phyloP scores from a whole-genome alignment of 148 eudicot genomes.

The Chenopodium album region DNA sequence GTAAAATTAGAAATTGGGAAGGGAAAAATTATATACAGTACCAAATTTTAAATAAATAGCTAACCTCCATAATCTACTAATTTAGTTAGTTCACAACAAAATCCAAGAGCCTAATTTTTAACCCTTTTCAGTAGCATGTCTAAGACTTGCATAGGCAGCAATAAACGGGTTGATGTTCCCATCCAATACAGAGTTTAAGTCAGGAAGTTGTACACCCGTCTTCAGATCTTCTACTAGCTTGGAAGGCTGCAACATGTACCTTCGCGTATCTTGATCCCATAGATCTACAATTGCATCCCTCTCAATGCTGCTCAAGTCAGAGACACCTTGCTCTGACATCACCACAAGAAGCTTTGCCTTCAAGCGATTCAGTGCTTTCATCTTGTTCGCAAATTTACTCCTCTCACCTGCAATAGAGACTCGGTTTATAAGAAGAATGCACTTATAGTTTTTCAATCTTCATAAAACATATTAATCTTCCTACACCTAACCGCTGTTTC shows the following conservation, averaged over 20 bases:
- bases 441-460: no score
- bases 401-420: conserved; percentile 64
- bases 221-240: conserved; percentile 74
- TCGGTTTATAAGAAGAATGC: background rate
- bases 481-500: background rate
- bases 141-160: conserved; percentile 53
- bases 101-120: background rate
- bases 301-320: conserved; percentile 35
- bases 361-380: conserved; percentile 79
- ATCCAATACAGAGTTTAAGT: conserved; percentile 65
- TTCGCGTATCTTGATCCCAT: conserved; percentile 57
- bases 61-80: background rate
- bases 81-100: background rate
- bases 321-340: conserved; percentile 52
- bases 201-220: conserved; percentile 64
- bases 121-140: conserved; percentile 38
- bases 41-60: background rate
- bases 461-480: background rate
- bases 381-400: conserved; percentile 69
- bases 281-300: conserved; percentile 31
- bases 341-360: conserved; percentile 70
- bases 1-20: background rate
- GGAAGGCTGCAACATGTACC: conserved; percentile 54
- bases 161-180: conserved; percentile 73
- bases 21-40: background rate